A percentile compares a stretch with the other conserved stretches of the same genome.
phyloP scores from a whole-genome alignment of 768 basidiomycete species.

The Amanita exitialis region DNA sequence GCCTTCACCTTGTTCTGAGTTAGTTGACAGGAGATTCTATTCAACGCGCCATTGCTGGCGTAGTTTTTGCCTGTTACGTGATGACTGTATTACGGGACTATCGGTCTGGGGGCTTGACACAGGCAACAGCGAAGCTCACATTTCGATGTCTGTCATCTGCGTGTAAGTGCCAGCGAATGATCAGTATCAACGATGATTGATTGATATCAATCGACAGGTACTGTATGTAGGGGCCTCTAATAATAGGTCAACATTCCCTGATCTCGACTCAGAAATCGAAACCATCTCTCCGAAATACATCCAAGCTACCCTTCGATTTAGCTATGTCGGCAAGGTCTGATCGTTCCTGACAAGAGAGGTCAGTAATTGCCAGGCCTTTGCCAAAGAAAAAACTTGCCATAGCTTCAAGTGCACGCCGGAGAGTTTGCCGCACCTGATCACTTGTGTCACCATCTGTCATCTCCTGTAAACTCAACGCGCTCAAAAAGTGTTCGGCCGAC shows the following conservation, averaged over 20 bases:
- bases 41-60: constrained; percentile 32
- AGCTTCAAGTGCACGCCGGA: constrained; percentile 67
- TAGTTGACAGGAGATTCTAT: constrained; percentile 64
- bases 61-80: neutral
- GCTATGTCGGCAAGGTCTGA: constrained; percentile 74
- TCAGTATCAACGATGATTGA: neutral
- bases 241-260: neutral
- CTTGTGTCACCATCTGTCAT: constrained; percentile 60
- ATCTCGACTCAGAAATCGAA: constrained; percentile 66
- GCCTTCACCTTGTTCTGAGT: constrained; percentile 66
- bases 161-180: neutral
- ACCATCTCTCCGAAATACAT: constrained; percentile 71
- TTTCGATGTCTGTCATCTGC: constrained; percentile 7
- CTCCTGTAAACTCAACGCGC: constrained; percentile 75
- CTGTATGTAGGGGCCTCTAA: neutral
- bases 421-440: constrained; percentile 83
- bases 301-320: constrained; percentile 50
- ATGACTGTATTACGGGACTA: neutral
- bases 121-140: constrained; percentile 9
- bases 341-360: constrained; percentile 46
- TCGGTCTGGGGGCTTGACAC: neutral
- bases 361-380: constrained; percentile 1
- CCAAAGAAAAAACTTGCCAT: constrained; percentile 46
- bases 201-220: neutral
- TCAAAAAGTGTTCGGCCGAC: constrained; percentile 92